Evolutionary conservation across 495 filamentous ascomycete species (phyloP).

Genomic region (Hypoxylon trugodes): DNA sequence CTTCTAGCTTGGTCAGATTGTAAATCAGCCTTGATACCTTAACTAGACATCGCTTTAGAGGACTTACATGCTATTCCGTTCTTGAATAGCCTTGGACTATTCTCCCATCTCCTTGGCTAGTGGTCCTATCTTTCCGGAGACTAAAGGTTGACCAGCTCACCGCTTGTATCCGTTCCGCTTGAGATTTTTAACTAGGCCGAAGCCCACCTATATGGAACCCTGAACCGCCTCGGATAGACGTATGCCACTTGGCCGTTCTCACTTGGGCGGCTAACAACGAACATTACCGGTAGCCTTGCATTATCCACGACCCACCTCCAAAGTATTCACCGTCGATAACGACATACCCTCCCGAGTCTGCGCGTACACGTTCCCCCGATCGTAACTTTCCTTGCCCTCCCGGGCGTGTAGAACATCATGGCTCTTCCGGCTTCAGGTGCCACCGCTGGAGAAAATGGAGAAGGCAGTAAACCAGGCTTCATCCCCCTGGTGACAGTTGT

Average conservation of each 20-base stretch:
- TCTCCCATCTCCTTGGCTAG: conserved; percentile 7
- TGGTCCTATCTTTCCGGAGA: conserved; percentile 1
- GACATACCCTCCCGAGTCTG: conserved; percentile 9
- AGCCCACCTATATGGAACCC: conserved; percentile 8
- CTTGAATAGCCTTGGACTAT: conserved; percentile 11
- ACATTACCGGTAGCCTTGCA: neutral
- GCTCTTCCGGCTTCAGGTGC: conserved; percentile 23
- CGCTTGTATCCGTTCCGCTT: conserved; percentile 16
- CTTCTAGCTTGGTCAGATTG: conserved; percentile 1
- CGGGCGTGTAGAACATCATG: conserved; percentile 22
- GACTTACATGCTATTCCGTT: conserved; percentile 2
- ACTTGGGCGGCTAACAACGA: neutral
- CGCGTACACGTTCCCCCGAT: neutral
- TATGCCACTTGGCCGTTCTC: neutral
- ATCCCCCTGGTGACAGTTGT: conserved; percentile 84
- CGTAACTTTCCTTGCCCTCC: neutral
- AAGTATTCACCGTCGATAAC: conserved; percentile 2
- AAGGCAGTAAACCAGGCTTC: conserved; percentile 45
- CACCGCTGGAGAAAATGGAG: conserved; percentile 11
- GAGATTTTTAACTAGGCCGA: conserved; percentile 2
- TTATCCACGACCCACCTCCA: neutral
- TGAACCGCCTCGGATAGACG: conserved; percentile 18
- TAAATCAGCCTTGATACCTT: conserved; percentile 4
- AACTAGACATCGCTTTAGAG: neutral
- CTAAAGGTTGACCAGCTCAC: conserved; percentile 22